Evolutionary conservation across 306 rosid genomes (phyloP).

Genomic region (Quercus variabilis): DNA sequence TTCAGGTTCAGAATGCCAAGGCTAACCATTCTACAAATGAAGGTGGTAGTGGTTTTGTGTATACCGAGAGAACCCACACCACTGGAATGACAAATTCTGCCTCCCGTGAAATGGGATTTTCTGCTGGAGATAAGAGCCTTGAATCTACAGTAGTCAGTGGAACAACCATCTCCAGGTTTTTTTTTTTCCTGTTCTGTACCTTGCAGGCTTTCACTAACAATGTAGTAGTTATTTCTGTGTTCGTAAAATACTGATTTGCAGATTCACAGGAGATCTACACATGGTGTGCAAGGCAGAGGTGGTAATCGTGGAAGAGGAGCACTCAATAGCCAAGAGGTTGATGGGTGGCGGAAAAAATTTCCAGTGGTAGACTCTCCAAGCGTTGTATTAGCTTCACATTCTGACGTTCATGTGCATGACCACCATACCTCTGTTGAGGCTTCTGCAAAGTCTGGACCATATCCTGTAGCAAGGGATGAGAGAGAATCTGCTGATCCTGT

Average conservation of each 20-base stretch:
- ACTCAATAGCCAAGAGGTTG: constrained; percentile 49
- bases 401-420: constrained; percentile 51
- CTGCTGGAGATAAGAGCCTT: constrained; percentile 42
- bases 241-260: constrained; percentile 30
- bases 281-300: constrained; percentile 56
- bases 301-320: constrained; percentile 56
- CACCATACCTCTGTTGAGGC: constrained; percentile 38
- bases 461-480: constrained; percentile 42
- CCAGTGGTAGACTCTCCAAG: constrained; percentile 38
- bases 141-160: constrained; percentile 36
- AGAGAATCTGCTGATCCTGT: constrained; percentile 44
- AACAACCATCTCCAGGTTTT: constrained; percentile 58
- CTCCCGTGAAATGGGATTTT: constrained; percentile 33
- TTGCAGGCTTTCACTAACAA: constrained; percentile 30
- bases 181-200: constrained; percentile 14
- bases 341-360: constrained; percentile 57
- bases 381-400: constrained; percentile 31
- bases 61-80: constrained; percentile 30
- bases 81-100: constrained; percentile 36
- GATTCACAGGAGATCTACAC: constrained; percentile 60
- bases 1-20: constrained; percentile 34
- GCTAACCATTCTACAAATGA: constrained; percentile 40
- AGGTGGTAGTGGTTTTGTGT: constrained; percentile 30
- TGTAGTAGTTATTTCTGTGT: constrained; percentile 21
- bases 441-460: constrained; percentile 37